phyloP scores from a whole-genome alignment of 1,284 basidiomycete genomes.

The Microbotryum violaceum region DNA sequence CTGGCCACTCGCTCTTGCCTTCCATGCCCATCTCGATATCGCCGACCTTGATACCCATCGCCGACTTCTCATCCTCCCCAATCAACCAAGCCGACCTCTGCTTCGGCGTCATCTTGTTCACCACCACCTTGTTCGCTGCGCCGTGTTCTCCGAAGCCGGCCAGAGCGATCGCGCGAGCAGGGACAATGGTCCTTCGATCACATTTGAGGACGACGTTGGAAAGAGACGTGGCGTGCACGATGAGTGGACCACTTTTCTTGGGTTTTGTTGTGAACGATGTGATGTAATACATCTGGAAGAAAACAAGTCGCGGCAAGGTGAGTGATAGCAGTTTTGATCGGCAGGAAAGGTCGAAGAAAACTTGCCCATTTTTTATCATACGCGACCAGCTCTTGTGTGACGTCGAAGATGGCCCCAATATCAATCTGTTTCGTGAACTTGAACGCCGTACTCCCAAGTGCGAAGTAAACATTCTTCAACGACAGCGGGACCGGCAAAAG shows the following conservation, averaged over 20 bases:
- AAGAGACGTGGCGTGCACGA: slow-evolving; percentile 9
- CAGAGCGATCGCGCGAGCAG: slow-evolving; percentile 19
- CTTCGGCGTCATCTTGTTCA: slow-evolving; percentile 7
- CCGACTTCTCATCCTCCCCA: slow-evolving; percentile 9
- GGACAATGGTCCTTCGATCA: slow-evolving; percentile 19
- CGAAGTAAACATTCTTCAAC: background rate
- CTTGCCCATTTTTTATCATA: slow-evolving; percentile 26
- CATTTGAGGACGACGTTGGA: slow-evolving; percentile 24
- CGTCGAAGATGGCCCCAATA: slow-evolving; percentile 10
- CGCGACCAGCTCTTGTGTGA: slow-evolving; percentile 14
- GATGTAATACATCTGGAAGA: slow-evolving; percentile 13
- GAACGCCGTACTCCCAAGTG: slow-evolving; percentile 4
- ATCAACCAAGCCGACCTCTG: slow-evolving; percentile 19
- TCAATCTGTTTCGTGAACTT: slow-evolving; percentile 22
- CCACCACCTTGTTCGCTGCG: slow-evolving; percentile 13
- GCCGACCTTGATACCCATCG: slow-evolving; percentile 8
- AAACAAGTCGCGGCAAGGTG: background rate
- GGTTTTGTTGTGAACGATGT: slow-evolving; percentile 15
- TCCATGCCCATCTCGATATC: slow-evolving; percentile 18
- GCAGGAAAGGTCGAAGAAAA: background rate
- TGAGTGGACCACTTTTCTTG: slow-evolving; percentile 6
- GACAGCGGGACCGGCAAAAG: too few species aligned
- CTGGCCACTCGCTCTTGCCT: slow-evolving; percentile 13
- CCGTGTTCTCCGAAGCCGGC: slow-evolving; percentile 19
- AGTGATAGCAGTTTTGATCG: background rate